Base-by-base conservation (phyloP, 352 stramenopile genomes). In the Phytophthora pini region DNA sequence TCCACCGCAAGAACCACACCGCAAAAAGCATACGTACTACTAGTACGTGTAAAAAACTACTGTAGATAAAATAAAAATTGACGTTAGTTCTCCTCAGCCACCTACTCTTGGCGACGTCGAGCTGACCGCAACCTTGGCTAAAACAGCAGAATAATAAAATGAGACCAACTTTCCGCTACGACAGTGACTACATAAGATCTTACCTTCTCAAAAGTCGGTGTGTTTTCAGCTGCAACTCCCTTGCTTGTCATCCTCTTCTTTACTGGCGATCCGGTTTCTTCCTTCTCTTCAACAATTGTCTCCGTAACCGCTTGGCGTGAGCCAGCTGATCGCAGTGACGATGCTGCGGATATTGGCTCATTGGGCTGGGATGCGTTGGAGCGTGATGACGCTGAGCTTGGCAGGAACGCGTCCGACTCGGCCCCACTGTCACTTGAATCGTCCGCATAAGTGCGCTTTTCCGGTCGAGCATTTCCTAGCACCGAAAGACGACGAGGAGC, bases 401-500 rank as follows among this genome's bases (percentile, higher is more conserved):
- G 61, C 26, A 85, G 32, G 31, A 87, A 70, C 27, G 58, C 62
- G 10, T 90, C 78, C 2, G 68, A 58, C 17, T 90, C 82, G 1
- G 77, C 65, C 27, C 64, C 76, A 36, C 68, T 83, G 17, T 89
- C 82, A 17, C 78, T 89, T 7, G 76, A 79, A 17, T 82, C 60
- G 27, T 84, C 74, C 17, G 78, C 76, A 62, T 77, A 90, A 3
- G 76, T 80, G 13, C 83, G 55, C 15, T 66, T 62, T 34, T 77
- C 62, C 10, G 71, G 67, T 15, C 72, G 79, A 54, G 59, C 72
- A 46, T 81, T 77, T 20, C 80, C 74, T 48, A 88, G 77, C 32
- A 89, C 54, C 12, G 82, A 91, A 43, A 79, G 71, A 6, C 82
- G 80, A 12, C 77, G 79, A 60, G 67, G 69, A 58, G 74, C 47